Conservation (phyloP, 164 flowering plant genomes). For the Buxus sempervirens region DNA sequence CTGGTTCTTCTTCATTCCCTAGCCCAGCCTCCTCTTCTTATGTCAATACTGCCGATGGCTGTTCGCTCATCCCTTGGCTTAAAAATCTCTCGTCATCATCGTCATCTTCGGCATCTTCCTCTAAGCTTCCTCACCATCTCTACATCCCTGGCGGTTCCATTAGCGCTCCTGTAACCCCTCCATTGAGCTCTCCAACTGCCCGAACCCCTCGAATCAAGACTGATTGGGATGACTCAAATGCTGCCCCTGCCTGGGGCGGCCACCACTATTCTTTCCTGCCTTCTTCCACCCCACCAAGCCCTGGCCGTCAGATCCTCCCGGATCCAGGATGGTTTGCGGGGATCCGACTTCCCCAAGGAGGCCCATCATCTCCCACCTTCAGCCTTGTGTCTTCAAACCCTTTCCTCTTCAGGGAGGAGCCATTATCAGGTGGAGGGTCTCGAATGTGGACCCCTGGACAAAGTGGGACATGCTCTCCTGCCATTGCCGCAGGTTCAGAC, state of each 20-base stretch:
- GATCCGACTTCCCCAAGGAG: constrained; percentile 43
- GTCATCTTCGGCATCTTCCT: constrained; percentile 49
- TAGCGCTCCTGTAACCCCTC: constrained; percentile 96
- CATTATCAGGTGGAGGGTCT: constrained; percentile 53
- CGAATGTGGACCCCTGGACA: constrained; percentile 97
- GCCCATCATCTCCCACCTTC: constrained; percentile 70
- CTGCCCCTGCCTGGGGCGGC: constrained; percentile 39
- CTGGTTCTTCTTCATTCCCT: constrained; percentile 72
- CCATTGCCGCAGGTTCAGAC: constrained; percentile 53
- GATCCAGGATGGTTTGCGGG: constrained; percentile 62
- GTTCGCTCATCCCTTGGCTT: constrained; percentile 94
- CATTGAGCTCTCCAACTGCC: constrained; percentile 80
- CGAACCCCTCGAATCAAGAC: constrained; percentile 59
- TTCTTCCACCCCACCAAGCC: constrained; percentile 79
- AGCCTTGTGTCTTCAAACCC: constrained; percentile 72
- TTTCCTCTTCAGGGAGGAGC: constrained; percentile 58
- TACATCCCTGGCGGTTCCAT: constrained; percentile 70
- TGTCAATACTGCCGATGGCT: constrained; percentile 46
- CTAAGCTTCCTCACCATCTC: constrained; percentile 58
- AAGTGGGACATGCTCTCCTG: constrained; percentile 96
- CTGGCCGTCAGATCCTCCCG: constrained; percentile 63
- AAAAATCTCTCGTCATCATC: constrained; percentile 79
- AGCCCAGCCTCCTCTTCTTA: constrained; percentile 60
- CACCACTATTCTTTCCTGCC: constrained; percentile 52
- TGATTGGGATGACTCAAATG: constrained; percentile 57